A percentile compares a stretch with the other conserved stretches of the same genome.
Conservation (phyloP, 345 rosid genomes). For the Citrus glauca region DNA sequence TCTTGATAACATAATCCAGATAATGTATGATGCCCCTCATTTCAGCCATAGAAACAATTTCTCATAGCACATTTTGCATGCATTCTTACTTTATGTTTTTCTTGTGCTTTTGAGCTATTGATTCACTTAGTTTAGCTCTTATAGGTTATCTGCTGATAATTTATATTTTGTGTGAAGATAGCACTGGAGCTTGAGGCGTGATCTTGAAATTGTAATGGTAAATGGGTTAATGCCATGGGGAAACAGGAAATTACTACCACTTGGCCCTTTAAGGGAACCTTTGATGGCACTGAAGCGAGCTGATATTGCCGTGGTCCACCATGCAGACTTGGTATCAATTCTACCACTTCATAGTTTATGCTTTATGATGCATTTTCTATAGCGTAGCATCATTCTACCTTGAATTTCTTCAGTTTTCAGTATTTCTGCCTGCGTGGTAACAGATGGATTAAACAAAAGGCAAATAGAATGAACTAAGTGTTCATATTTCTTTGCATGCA, state of each 20-base stretch:
- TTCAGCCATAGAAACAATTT: background rate
- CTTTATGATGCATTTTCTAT: background rate
- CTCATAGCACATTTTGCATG: background rate
- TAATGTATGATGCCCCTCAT: background rate
- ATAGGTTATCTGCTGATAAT: slow-evolving; percentile 11
- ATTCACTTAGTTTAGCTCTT: background rate
- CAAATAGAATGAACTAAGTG: slow-evolving; percentile 7
- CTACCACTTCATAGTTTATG: background rate
- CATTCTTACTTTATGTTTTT: background rate
- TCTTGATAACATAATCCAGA: background rate
- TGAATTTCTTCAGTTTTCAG: background rate
- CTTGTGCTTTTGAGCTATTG: background rate
- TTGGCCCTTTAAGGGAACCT: slow-evolving; percentile 87
- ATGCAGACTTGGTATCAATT: slow-evolving; percentile 53
- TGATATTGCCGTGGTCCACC: slow-evolving; percentile 63
- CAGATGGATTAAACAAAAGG: background rate
- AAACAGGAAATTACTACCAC: slow-evolving; percentile 55
- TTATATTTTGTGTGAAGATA: slow-evolving; percentile 32
- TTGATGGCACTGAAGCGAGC: slow-evolving; percentile 56
- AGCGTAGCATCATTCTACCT: background rate
- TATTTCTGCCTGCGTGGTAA: background rate
- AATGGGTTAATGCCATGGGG: slow-evolving; percentile 82
- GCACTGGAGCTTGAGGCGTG: slow-evolving; percentile 80
- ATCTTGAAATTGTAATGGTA: slow-evolving; percentile 81
- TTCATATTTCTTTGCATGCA: slow-evolving; percentile 27